Conservation (phyloP, 306 rosid genomes). For the Bauhinia variegata region DNA sequence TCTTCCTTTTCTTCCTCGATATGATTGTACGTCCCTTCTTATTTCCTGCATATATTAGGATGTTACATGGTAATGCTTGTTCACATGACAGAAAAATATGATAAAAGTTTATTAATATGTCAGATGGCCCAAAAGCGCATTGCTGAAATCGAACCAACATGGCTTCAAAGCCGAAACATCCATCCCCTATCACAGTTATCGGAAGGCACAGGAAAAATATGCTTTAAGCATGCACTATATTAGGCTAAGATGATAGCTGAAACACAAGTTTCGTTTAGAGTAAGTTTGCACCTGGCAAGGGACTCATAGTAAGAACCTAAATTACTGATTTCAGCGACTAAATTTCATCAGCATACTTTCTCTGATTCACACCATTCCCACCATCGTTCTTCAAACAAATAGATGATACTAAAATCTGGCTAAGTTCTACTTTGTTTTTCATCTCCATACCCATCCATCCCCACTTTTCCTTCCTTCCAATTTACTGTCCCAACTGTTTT, state of each 20-base stretch:
- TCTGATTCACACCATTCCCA: background rate
- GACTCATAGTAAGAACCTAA: background rate
- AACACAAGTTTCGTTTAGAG: too few species aligned
- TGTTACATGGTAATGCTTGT: constrained; percentile 10
- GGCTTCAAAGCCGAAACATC: constrained; percentile 10
- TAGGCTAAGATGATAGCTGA: too few species aligned
- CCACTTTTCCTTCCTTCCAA: background rate
- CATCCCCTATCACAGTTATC: background rate
- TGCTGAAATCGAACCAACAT: constrained; percentile 25
- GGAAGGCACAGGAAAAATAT: background rate
- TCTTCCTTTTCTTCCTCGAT: constrained; percentile 33
- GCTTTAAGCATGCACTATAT: too few species aligned
- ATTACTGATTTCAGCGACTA: background rate
- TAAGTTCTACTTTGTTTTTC: background rate
- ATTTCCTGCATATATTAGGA: constrained; percentile 51
- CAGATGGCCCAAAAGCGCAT: background rate
- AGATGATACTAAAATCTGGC: background rate
- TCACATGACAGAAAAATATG: constrained; percentile 8
- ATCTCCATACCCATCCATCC: background rate
- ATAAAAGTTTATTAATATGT: background rate
- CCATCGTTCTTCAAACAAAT: background rate
- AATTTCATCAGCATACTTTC: constrained; percentile 4
- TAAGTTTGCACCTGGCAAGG: background rate
- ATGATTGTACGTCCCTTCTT: constrained; percentile 18
- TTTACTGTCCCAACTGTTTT: constrained; percentile 12